Conservation (phyloP, 768 basidiomycete genomes). For the Ephemerocybe angulata region DNA sequence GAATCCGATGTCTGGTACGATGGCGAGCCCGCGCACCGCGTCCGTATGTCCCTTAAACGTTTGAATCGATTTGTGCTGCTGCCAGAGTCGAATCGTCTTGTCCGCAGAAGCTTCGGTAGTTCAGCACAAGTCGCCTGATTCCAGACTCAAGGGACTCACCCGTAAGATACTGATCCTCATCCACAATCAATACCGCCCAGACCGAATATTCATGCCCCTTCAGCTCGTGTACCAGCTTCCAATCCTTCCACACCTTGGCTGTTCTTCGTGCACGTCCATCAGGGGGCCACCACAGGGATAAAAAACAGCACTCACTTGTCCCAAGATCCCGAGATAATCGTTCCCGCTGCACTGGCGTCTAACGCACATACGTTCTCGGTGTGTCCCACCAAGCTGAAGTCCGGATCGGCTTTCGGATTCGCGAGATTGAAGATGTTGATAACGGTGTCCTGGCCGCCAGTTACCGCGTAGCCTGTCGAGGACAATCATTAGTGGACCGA, state of each 20-base stretch:
- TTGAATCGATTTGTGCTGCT: constrained; percentile 65
- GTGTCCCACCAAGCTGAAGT: constrained; percentile 84
- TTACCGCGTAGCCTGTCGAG: constrained; percentile 74
- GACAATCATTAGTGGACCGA: constrained; percentile 13
- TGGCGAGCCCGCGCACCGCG: constrained; percentile 81
- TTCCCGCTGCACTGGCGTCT: constrained; percentile 62
- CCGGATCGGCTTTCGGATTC: constrained; percentile 62
- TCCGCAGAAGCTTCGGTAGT: constrained; percentile 79
- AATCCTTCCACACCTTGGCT: constrained; percentile 90
- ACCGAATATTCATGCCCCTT: constrained; percentile 88
- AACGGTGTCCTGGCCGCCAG: constrained; percentile 86
- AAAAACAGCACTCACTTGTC: constrained; percentile 63
- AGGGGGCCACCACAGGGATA: constrained; percentile 1
- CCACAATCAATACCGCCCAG: constrained; percentile 85
- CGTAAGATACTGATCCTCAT: constrained; percentile 74
- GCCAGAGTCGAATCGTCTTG: constrained; percentile 89
- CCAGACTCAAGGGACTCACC: constrained; percentile 44
- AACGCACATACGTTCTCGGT: constrained; percentile 87
- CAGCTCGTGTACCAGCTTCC: constrained; percentile 66
- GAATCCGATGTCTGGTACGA: constrained; percentile 85
- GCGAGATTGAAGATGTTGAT: constrained; percentile 78
- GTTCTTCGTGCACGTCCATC: constrained; percentile 50
- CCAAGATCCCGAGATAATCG: constrained; percentile 94
- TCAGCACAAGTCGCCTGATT: neutral
- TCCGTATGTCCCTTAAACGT: constrained; percentile 87